phyloP scores from a whole-genome alignment of 768 basidiomycete species.

The Mycena galopus region DNA sequence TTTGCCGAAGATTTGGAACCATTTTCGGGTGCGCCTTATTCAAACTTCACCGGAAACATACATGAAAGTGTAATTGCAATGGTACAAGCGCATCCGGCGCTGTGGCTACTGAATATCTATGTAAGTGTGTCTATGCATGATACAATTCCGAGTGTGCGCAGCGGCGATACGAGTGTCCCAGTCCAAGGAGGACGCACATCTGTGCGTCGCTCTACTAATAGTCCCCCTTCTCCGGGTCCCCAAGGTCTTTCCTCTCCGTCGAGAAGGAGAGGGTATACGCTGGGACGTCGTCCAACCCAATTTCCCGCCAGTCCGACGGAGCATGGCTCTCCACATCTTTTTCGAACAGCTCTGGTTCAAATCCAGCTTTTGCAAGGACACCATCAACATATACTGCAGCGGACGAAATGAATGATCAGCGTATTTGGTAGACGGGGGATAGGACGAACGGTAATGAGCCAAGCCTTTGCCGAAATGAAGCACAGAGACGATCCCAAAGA shows the following conservation, averaged over 20 bases:
- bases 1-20: too few species aligned
- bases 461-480: constrained; percentile 51
- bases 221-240: constrained; percentile 16
- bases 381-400: constrained; percentile 36
- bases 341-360: constrained; percentile 37
- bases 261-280: constrained; percentile 34
- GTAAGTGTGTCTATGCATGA: too few species aligned
- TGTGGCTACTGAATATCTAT: too few species aligned
- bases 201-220: constrained; percentile 3
- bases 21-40: too few species aligned
- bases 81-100: too few species aligned
- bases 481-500: constrained; percentile 46
- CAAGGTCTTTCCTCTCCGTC: constrained; percentile 20
- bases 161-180: neutral
- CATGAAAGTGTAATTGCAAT: too few species aligned
- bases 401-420: neutral
- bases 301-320: constrained; percentile 32
- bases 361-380: constrained; percentile 33
- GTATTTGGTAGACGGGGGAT: neutral
- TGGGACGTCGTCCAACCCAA: constrained; percentile 33
- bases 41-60: too few species aligned
- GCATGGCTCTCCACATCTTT: constrained; percentile 33
- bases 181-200: neutral
- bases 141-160: too few species aligned
- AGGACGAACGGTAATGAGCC: constrained; percentile 48